A percentile compares a stretch with the other conserved stretches of the same genome.
Evolutionary conservation across 1,284 basidiomycete genomes (phyloP).

Genomic region (Cryptococcus sp.): DNA sequence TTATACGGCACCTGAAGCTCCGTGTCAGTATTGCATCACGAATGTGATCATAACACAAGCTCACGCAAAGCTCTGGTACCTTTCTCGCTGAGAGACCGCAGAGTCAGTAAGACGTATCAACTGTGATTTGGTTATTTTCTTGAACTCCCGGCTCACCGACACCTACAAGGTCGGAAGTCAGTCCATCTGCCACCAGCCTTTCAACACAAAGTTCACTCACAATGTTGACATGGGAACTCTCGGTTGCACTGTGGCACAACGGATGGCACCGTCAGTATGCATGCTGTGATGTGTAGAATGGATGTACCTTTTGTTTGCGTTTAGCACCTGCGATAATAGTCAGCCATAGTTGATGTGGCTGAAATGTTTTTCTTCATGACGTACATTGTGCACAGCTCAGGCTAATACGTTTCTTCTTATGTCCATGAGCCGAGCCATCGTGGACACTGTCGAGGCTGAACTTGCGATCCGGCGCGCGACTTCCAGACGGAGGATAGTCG

Average conservation of each 20-base stretch:
- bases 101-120: neutral
- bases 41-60: conserved; percentile 10
- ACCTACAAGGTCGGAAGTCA: conserved; percentile 13
- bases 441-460: conserved; percentile 12
- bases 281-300: neutral
- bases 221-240: conserved; percentile 54
- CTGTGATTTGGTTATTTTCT: neutral
- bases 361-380: conserved; percentile 13
- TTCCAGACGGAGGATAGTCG: conserved; percentile 2
- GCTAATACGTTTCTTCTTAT: conserved; percentile 53
- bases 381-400: conserved; percentile 53
- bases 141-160: conserved; percentile 19
- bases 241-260: conserved; percentile 47
- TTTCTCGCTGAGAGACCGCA: conserved; percentile 39
- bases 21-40: neutral
- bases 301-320: conserved; percentile 49
- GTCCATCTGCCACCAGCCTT: neutral
- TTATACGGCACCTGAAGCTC: conserved; percentile 48
- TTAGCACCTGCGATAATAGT: conserved; percentile 41
- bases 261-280: neutral
- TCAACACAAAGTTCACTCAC: conserved; percentile 27
- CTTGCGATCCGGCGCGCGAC: conserved; percentile 25
- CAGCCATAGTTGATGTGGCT: neutral
- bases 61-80: conserved; percentile 52
- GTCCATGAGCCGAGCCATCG: conserved; percentile 6